Base-by-base conservation (phyloP, 2,329 filamentous ascomycete species). In the Fusarium sp. region DNA sequence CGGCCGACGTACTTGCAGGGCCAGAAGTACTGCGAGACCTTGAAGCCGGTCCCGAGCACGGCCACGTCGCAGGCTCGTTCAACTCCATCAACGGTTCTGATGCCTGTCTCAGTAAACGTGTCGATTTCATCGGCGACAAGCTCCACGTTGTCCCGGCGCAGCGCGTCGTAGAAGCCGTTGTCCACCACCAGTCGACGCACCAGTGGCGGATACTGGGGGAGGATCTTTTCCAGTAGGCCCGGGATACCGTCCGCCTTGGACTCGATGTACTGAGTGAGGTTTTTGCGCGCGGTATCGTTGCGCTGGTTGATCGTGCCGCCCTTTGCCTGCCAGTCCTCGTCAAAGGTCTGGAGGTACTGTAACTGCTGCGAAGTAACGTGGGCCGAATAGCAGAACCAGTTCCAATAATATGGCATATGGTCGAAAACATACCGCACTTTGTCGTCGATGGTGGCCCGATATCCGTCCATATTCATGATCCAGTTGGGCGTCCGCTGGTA, bases 401-500 rank as follows among this genome's bases (percentile, higher is more conserved):
- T 62, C 60, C 60, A 62, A 13, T 62, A 62, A 23, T 62, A 62
- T 4, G 60, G 60, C 60, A 62, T 62, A n/a, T 46, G 23, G 40
- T 62, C 53, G 13, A 62, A 62, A 8, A 62, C 11, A 12, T 47
- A 62, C 6, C 60, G 44, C 2, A 62, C 34, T 3, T 53, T n/a
- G 16, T 57, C 34, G 11, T 52, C 47, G 18, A 62, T 58, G n/a
- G 4, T 7, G 3, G 37, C 9, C 10, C 30, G 15, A 16, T 58
- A 58, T 18, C 60, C 60, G 7, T 62, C 60, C 46, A 58, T 47
- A 11, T 58, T 62, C 60, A 62, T 62, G 53, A 58, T 58, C 60
- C 60, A 62, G 30, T 62, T 62, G 23, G 60, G 53, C 2, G 60
- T 46, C 13, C 60, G 53, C 53, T 62, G 60, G 31, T 39, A 62